Percentiles rank a stretch among this genome's conserved stretches.
Conservation (phyloP, 345 rosid species). For the Chamaenerion angustifolium region DNA sequence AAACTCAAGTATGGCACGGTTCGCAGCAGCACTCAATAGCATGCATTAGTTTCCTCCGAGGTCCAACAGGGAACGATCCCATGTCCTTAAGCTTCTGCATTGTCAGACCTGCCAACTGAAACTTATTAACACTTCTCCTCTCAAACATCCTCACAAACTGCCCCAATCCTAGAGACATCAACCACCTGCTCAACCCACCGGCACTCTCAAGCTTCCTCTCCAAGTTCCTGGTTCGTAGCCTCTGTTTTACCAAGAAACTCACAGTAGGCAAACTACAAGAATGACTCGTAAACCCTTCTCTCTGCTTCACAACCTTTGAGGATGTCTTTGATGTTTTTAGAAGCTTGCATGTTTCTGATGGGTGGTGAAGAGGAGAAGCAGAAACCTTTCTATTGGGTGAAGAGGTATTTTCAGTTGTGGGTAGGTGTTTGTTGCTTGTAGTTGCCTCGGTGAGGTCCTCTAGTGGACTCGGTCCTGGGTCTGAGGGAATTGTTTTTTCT, state of each 20-base stretch:
- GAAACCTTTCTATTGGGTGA: neutral
- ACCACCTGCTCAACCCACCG: slow-evolving; percentile 71
- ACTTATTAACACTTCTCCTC: slow-evolving; percentile 41
- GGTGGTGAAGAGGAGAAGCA: neutral
- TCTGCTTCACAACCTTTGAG: slow-evolving; percentile 20
- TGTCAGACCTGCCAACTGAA: slow-evolving; percentile 63
- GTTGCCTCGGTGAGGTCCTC: neutral
- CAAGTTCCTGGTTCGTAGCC: slow-evolving; percentile 51
- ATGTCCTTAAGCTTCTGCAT: slow-evolving; percentile 94
- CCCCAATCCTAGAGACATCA: slow-evolving; percentile 60
- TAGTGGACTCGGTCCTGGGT: slow-evolving; percentile 4
- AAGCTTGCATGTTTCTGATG: slow-evolving; percentile 1
- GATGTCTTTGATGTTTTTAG: slow-evolving; percentile 17
- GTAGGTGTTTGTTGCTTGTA: neutral
- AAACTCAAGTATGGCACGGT: slow-evolving; percentile 30
- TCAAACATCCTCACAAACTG: slow-evolving; percentile 62
- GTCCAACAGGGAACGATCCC: slow-evolving; percentile 91
- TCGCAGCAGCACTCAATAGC: slow-evolving; percentile 77
- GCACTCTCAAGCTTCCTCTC: slow-evolving; percentile 69
- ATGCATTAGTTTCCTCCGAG: slow-evolving; percentile 87
- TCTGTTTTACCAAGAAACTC: slow-evolving; percentile 25
- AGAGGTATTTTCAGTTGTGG: neutral
- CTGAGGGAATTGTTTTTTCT: slow-evolving; percentile 1
- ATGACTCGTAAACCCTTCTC: slow-evolving; percentile 19
- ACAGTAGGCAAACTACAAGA: slow-evolving; percentile 25